Evolutionary conservation across 768 basidiomycete genomes (phyloP).

Genomic region (Coprinopsis marcescibilis): DNA sequence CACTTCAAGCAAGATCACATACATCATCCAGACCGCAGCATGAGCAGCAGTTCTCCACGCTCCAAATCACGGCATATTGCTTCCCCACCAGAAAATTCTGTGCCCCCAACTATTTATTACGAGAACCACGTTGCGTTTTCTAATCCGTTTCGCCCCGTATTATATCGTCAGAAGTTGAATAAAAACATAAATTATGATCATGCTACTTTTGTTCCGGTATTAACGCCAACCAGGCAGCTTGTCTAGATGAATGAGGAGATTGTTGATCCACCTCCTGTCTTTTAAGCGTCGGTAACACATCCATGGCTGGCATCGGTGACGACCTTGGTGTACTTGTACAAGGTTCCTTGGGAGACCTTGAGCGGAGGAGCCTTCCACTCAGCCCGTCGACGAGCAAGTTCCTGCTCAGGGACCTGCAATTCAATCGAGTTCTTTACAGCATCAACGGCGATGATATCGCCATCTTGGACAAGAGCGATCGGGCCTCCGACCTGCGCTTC

Average conservation of each 20-base stretch:
- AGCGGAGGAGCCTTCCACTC: constrained; percentile 82
- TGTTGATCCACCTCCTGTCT: neutral
- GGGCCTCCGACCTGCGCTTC: constrained; percentile 94
- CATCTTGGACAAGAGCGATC: constrained; percentile 85
- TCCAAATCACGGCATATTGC: too few relatives aligned
- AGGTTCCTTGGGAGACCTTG: constrained; percentile 74
- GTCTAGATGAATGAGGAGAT: too few relatives aligned
- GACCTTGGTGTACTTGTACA: constrained; percentile 84
- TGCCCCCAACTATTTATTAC: too few relatives aligned
- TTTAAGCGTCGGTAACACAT: constrained; percentile 82
- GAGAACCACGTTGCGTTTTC: too few relatives aligned
- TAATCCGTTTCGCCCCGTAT: too few relatives aligned
- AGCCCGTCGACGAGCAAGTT: constrained; percentile 65
- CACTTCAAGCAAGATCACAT: neutral
- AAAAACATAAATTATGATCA: too few relatives aligned
- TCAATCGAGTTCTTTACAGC: constrained; percentile 83
- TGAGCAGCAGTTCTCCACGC: neutral
- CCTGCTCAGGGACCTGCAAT: constrained; percentile 70
- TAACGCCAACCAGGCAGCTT: too few relatives aligned
- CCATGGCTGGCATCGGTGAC: constrained; percentile 91
- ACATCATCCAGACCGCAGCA: neutral
- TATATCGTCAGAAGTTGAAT: too few relatives aligned
- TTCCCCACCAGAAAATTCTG: too few relatives aligned
- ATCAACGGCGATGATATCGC: constrained; percentile 83
- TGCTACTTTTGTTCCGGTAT: too few relatives aligned